Evolutionary conservation across 2,329 filamentous ascomycete species (phyloP), one percentile per base, ranked within the genome.

Genomic region (Colletotrichum camelliae): DNA sequence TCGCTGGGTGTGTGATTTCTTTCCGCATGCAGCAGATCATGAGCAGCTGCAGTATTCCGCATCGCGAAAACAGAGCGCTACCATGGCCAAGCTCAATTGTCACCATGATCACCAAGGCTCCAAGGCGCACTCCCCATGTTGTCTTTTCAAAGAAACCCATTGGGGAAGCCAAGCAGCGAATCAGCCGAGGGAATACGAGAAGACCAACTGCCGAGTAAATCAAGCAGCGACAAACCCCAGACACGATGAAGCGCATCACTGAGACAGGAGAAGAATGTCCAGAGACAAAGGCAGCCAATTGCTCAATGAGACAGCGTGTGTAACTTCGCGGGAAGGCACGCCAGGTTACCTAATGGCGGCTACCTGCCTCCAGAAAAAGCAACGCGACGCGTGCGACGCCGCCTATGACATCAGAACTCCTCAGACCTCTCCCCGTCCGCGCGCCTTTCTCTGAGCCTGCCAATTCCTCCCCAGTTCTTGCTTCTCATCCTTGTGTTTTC

Each of bases 371-470:
- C 52, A 48, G 37, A 74, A 69, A 72, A 76, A 76, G 70, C 16
- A 76, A 76, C 74, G 70, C 74, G 74, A 73, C 74, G 74, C 65
- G 74, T 65, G 74, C 74, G 12, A 69, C 65, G 21, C 31, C 39
- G 62, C 39, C 73, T 65, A 76, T 76, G 74, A 76, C 74, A 76
- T 76, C 74, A 76, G 70, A 27, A 73, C 37, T 64, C 43, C 43
- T 31, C 48, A 58, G 55, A 68, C 64, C 24, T 21, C 39, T 43
- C 33, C 62, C 52, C 64, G 27, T 48, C 31, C 33, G 37, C 64
- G 65, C 52, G 57, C 52, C 58, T 58, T 13, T 12, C n/a, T 48
- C 24, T 35, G 21, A 52, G 15, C 10, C n/a, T 10, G 35, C 8
- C 29, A 57, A 33, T 8, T n/a, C 13, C 21, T 21, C 33, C 5